Evolutionary conservation across 495 filamentous ascomycete species (phyloP), one percentile per base, ranked within the genome.

Genomic region (Pseudevernia furfuracea): DNA sequence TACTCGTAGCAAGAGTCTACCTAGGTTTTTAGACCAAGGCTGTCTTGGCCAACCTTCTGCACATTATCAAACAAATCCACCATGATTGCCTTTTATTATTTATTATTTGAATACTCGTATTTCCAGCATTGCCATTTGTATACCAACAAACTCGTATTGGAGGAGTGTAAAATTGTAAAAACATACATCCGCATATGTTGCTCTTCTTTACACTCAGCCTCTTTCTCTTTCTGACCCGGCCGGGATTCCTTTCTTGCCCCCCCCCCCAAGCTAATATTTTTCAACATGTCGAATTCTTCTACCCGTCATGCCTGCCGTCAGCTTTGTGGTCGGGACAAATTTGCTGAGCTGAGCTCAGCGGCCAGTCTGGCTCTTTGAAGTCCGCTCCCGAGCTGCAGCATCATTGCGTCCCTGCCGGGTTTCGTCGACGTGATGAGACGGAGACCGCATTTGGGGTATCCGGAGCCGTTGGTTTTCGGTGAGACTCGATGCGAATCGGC

Each of bases 271-370:
- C 3, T 32, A 2, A 30, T 5, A 32, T 2, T 19, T 17, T 30
- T 19, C 52, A 55, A 21, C 28, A 21, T 10, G 28, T 55, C 15
- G 7, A 10, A 30, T 21, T n/a, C n/a, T 36, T 11, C 30, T 8
- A 55, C 30, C 7, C 15, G 28, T 55, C 2, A n/a, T 15, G 15
- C 30, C 52, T 55, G 52, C 52, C 4, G 52, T 55, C 52, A 55
- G 52, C 52, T 55, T 55, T 34, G 52, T 55, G 28, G 30, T 32
- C 49, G 8, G 49, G 11, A 14, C 8, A 19, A 34, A 34, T 2
- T 15, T 55, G 52, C 52, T 55, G 30, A 55, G 52, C 52, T 55
- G 30, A 55, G 28, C 52, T 55, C 52, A 55, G 52, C 52, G 52
- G 30, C 28, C 25, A 32, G 25, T 53, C 25, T 30, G 19, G 28